Base-by-base conservation (phyloP, 192 early-diverging fungal species). In the Mortierella claussenii region DNA sequence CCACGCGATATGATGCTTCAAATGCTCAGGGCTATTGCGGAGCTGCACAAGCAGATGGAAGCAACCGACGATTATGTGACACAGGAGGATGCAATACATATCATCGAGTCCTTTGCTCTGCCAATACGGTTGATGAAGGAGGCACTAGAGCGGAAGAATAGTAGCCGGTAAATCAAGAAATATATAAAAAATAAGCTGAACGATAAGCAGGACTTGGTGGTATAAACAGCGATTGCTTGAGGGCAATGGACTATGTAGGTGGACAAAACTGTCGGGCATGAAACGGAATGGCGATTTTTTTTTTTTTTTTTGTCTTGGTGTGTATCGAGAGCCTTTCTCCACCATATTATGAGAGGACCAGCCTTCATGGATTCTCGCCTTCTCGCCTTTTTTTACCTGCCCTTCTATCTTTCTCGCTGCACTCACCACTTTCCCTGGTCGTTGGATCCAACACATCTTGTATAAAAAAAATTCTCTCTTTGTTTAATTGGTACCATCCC, bases 81-180 rank as follows among this genome's bases (percentile, higher is more conserved):
- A 5, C 73, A 76, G 32, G 73, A 76, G 47, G 73, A 76, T 42
- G 64, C 73, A 17, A 67, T 27, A 6, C 52, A 76, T 21, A 76
- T 76, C 46, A 67, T 66, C 2, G 73, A 76, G 27, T 76, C 73
- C 3, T 76, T 76, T 62, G 65, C 58, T 0, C 23, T 61, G 3
- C 63, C 73, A 10, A 62, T 66, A 15, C 64, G 73, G 30, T 36
- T 76, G 51, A 65, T 76, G 64, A 76, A 76, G 31, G 73, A 76
- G 36, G 73, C 73, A 2, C 36, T 76, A 24, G 73, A 76, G 36
- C 50, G 73, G 20, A 61, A 52, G n/a, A 61, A 52, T 18, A 24
- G 63, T 54, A 28, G 42, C 53, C 52, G 36, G 37, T 50, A 31
- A 40, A 23, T 34, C 32, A 43, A 42, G 5, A 5, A 40, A 31